phyloP scores from a whole-genome alignment of 202 grass and related monocot genomes.

The Eragrostis tef region DNA sequence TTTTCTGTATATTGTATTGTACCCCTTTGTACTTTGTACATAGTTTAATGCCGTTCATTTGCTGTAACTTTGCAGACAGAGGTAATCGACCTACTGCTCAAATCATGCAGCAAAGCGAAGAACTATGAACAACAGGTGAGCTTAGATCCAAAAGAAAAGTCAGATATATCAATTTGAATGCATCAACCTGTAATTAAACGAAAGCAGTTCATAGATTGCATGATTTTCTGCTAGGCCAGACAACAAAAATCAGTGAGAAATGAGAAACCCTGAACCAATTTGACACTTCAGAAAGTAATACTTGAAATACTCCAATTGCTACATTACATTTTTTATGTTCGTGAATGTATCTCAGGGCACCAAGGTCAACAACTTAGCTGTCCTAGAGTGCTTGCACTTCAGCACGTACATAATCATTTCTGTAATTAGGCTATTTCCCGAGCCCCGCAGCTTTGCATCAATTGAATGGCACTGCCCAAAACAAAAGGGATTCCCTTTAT shows the following conservation, averaged over 20 bases:
- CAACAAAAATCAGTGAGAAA: constrained; percentile 1
- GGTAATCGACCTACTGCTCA: constrained; percentile 55
- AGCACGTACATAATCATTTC: constrained; percentile 22
- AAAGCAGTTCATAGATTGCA: background rate
- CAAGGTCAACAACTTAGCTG: background rate
- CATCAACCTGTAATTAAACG: background rate
- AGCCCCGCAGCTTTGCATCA: constrained; percentile 5
- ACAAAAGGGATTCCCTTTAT: background rate
- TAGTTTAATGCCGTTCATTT: constrained; percentile 11
- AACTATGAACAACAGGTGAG: constrained; percentile 64
- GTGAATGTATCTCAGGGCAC: background rate
- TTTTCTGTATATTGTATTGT: background rate
- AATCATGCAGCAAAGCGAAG: constrained; percentile 67
- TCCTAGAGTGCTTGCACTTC: background rate
- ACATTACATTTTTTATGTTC: background rate
- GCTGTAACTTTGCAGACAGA: constrained; percentile 60
- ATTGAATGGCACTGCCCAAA: constrained; percentile 1
- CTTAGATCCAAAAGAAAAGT: background rate
- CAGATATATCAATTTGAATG: background rate
- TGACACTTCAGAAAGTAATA: background rate
- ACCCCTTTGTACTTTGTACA: constrained; percentile 17
- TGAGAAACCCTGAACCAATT: background rate
- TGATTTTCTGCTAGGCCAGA: background rate
- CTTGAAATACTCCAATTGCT: background rate
- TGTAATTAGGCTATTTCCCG: constrained; percentile 8